Conservation (phyloP, 495 filamentous ascomycete genomes). For the Lasiosphaeria ovina region DNA sequence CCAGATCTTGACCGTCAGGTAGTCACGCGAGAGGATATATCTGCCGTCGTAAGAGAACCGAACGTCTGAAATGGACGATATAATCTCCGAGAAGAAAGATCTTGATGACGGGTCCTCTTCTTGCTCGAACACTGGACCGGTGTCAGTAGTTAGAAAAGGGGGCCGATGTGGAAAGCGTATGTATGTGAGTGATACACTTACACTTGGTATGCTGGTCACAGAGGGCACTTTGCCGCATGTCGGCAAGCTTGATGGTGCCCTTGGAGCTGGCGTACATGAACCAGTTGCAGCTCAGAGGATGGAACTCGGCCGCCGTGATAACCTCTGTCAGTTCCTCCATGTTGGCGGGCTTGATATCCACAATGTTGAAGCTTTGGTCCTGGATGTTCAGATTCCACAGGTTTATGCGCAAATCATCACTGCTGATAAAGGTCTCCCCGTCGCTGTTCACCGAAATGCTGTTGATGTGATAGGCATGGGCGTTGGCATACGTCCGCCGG, state of each 20-base stretch:
- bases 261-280: conserved; percentile 99
- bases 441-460: conserved; percentile 99
- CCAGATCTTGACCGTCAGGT: conserved; percentile 99
- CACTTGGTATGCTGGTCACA: conserved; percentile 95
- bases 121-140: conserved; percentile 83
- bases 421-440: conserved; percentile 98
- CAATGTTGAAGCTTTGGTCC: conserved; percentile 99
- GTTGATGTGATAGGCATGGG: conserved; percentile 99
- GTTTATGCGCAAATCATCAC: conserved; percentile 96
- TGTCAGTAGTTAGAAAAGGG: conserved; percentile 13
- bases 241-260: conserved; percentile 96
- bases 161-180: background rate
- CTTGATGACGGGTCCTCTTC: conserved; percentile 98
- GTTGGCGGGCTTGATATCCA: conserved; percentile 98
- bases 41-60: conserved; percentile 94
- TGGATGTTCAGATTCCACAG: conserved; percentile 99
- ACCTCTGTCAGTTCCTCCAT: conserved; percentile 99
- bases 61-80: conserved; percentile 98
- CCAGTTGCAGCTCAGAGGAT: conserved; percentile 97
- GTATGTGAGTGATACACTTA: conserved; percentile 44
- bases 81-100: conserved; percentile 99
- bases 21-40: conserved; percentile 96
- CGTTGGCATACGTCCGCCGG: conserved; percentile 93
- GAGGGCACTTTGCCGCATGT: conserved; percentile 94
- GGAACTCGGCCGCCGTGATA: conserved; percentile 97